Conservation (phyloP, 352 stramenopile species). For the Phytophthora hybrid region DNA sequence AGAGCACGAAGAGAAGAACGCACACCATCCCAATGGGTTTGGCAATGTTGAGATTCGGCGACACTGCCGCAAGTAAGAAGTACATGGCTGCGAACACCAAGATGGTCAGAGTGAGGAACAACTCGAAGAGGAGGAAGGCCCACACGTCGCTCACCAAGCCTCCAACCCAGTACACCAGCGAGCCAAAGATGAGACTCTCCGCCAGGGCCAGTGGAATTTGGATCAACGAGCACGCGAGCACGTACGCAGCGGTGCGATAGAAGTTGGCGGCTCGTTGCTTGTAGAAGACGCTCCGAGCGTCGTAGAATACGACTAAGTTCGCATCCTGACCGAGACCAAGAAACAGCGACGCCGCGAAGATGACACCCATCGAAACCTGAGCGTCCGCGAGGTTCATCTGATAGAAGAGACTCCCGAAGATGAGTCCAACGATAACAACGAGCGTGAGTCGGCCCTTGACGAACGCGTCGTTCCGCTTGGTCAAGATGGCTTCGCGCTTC, state of each 20-base stretch:
- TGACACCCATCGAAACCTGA: slow-evolving; percentile 70
- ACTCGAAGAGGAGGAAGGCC: slow-evolving; percentile 1
- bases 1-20: not conserved
- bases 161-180: slow-evolving; percentile 10
- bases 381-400: slow-evolving; percentile 46
- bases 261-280: slow-evolving; percentile 16
- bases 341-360: slow-evolving; percentile 87
- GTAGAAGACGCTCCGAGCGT: slow-evolving; percentile 38
- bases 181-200: slow-evolving; percentile 15
- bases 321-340: slow-evolving; percentile 74
- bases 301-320: slow-evolving; percentile 80
- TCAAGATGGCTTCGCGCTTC: slow-evolving; percentile 71
- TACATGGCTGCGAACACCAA: slow-evolving; percentile 1
- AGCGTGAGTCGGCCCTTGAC: slow-evolving; percentile 47
- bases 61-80: slow-evolving; percentile 3
- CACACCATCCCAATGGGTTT: not conserved
- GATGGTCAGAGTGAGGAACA: slow-evolving; percentile 10
- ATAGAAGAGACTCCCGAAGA: slow-evolving; percentile 59
- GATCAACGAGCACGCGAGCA: slow-evolving; percentile 3
- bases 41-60: slow-evolving; percentile 13
- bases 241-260: not conserved
- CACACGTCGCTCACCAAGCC: not conserved
- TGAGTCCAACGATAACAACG: slow-evolving; percentile 53
- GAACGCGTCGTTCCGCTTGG: slow-evolving; percentile 56
- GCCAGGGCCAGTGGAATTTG: not conserved